A percentile compares a stretch with the other conserved stretches of the same genome.
Conservation (phyloP, 1,139 yeast genomes). For the Hemisphaericaspora xylofermentans region DNA sequence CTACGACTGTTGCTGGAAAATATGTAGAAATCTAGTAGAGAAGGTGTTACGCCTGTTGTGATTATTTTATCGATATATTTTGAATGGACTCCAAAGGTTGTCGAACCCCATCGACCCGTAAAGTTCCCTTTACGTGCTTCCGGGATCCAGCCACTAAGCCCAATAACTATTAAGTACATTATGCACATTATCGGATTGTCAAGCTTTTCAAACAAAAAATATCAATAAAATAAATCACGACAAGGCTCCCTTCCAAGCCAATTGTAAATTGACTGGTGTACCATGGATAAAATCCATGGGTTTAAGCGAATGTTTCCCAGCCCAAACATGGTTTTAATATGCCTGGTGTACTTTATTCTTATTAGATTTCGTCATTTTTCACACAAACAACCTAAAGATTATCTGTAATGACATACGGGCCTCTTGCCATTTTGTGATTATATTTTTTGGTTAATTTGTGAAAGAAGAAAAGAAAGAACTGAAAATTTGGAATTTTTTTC, state of each 20-base stretch:
- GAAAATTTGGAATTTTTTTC: conserved; percentile 27
- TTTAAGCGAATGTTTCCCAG: conserved; percentile 14
- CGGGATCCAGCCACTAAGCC: no score
- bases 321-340: conserved; percentile 8
- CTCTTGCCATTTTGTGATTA: conserved; percentile 20
- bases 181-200: neutral
- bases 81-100: no score
- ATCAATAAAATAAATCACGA: conserved; percentile 19
- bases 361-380: conserved; percentile 4
- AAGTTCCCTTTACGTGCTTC: no score
- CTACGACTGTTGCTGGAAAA: conserved; percentile 3
- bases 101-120: no score
- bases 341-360: conserved; percentile 13
- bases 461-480: conserved; percentile 4
- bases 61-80: conserved; percentile 1
- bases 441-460: conserved; percentile 1
- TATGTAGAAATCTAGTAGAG: conserved; percentile 1
- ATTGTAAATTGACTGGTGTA: conserved; percentile 14
- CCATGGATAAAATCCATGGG: conserved; percentile 15
- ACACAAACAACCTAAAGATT: conserved; percentile 2
- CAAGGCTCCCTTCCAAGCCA: conserved; percentile 43
- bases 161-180: no score
- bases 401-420: conserved; percentile 17
- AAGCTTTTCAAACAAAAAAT: neutral
- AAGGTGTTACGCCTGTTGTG: conserved; percentile 2